These are phyloP conservation scores for Fistulinella prunicolor DNA, from an alignment of 768 basidiomycete genomes.

Conservation along the genomic window DNA sequence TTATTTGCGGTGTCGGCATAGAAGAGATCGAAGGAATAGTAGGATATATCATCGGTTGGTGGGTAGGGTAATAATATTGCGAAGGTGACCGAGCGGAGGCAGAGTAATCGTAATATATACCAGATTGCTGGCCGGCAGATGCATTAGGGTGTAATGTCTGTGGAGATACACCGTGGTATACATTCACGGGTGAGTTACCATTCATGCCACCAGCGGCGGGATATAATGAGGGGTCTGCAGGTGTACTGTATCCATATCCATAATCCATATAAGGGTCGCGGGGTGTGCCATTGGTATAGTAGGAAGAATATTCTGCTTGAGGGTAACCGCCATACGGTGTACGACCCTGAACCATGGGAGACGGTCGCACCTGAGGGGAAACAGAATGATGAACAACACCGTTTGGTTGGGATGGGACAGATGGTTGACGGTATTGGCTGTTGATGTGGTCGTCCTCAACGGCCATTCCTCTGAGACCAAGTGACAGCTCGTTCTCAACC, in stretches of 20 bases:
- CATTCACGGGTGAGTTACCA: slow-evolving; percentile 40
- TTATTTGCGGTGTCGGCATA: slow-evolving; percentile 49
- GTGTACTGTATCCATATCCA: slow-evolving; percentile 52
- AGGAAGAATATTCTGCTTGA: slow-evolving; percentile 56
- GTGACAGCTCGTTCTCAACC: slow-evolving; percentile 53
- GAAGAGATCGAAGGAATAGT: slow-evolving; percentile 50
- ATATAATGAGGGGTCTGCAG: slow-evolving; percentile 52
- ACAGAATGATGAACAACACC: slow-evolving; percentile 29
- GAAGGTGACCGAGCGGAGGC: slow-evolving; percentile 47
- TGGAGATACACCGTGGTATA: slow-evolving; percentile 49
- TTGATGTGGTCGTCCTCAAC: slow-evolving; percentile 52
- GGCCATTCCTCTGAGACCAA: slow-evolving; percentile 58
- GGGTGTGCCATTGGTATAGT: slow-evolving; percentile 50
- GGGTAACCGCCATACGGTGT: slow-evolving; percentile 49
- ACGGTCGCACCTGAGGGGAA: slow-evolving; percentile 40
- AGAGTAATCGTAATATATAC: slow-evolving; percentile 59
- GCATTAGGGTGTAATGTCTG: slow-evolving; percentile 43
- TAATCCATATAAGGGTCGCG: slow-evolving; percentile 55
- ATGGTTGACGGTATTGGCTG: slow-evolving; percentile 39
- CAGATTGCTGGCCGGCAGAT: slow-evolving; percentile 46
- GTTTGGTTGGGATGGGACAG: slow-evolving; percentile 27
- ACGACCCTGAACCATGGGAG: slow-evolving; percentile 44
- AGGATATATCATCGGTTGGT: slow-evolving; percentile 60
- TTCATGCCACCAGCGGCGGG: slow-evolving; percentile 44
- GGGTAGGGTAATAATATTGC: slow-evolving; percentile 59